These are phyloP conservation scores for Aspergillus felis DNA, from an alignment of 2,329 filamentous ascomycete species.

Conservation along the genomic window DNA sequence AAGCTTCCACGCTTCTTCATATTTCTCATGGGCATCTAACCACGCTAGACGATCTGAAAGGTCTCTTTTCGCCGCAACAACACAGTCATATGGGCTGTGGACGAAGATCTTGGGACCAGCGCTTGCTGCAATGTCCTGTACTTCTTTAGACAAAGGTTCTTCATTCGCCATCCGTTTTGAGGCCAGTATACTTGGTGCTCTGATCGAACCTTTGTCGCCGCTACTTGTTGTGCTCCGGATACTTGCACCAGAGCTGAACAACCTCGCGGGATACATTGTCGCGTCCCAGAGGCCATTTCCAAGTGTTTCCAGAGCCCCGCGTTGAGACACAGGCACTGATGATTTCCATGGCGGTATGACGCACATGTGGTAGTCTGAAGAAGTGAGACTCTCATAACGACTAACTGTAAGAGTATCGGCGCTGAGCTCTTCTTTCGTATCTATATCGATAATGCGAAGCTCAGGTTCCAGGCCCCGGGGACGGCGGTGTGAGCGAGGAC, in stretches of 20 bases:
- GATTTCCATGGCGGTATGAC: slow-evolving; percentile 74
- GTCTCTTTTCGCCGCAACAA: slow-evolving; percentile 85
- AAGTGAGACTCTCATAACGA: slow-evolving; percentile 78
- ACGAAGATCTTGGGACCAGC: slow-evolving; percentile 81
- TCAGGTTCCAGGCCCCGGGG: slow-evolving; percentile 83
- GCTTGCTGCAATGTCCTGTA: slow-evolving; percentile 49
- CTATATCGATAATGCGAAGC: slow-evolving; percentile 82
- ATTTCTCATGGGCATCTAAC: slow-evolving; percentile 77
- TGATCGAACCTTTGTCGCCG: slow-evolving; percentile 56
- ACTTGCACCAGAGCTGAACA: slow-evolving; percentile 85
- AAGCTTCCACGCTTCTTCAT: slow-evolving; percentile 82
- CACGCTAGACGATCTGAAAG: slow-evolving; percentile 79
- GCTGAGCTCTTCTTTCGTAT: slow-evolving; percentile 76
- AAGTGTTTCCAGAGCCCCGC: slow-evolving; percentile 72
- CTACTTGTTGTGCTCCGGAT: slow-evolving; percentile 55
- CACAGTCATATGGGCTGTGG: slow-evolving; percentile 93
- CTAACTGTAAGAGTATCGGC: slow-evolving; percentile 82
- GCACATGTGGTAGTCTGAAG: slow-evolving; percentile 86
- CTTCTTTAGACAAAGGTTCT: slow-evolving; percentile 35
- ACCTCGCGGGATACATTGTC: slow-evolving; percentile 77
- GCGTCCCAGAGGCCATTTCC: slow-evolving; percentile 80
- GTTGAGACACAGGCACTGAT: slow-evolving; percentile 60
- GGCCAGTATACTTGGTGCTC: slow-evolving; percentile 48
- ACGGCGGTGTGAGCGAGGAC: slow-evolving; percentile 64
- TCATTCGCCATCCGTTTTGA: slow-evolving; percentile 50